phyloP scores from a whole-genome alignment of 257 asterid genomes.

The Primulina huaijiensis region DNA sequence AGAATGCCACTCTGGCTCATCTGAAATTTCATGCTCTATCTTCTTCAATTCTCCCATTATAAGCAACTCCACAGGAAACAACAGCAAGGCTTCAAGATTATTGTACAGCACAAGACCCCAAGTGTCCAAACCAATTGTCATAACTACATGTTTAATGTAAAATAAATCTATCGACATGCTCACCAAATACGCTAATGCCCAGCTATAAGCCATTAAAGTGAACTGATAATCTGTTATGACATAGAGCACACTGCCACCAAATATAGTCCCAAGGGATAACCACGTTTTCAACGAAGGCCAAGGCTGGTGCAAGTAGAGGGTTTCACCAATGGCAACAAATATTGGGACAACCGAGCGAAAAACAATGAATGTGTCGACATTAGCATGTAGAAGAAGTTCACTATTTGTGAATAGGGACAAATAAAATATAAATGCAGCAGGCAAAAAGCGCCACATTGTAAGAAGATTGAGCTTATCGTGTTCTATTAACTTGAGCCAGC shows the following conservation, averaged over 20 bases:
- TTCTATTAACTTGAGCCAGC: constrained; percentile 63
- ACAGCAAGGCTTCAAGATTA: constrained; percentile 85
- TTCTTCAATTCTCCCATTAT: constrained; percentile 92
- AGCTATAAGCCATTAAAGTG: constrained; percentile 72
- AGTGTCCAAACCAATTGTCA: constrained; percentile 87
- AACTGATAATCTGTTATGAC: constrained; percentile 86
- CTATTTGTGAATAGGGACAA: constrained; percentile 84
- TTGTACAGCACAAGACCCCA: constrained; percentile 96
- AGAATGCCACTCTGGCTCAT: constrained; percentile 72
- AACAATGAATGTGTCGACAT: constrained; percentile 87
- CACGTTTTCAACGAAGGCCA: constrained; percentile 84
- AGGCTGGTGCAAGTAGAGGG: constrained; percentile 83
- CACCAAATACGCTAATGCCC: constrained; percentile 86
- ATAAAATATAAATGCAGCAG: constrained; percentile 85
- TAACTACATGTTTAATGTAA: constrained; percentile 90
- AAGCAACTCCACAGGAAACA: constrained; percentile 88
- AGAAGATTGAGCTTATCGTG: constrained; percentile 74
- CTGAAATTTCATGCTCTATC: constrained; percentile 67
- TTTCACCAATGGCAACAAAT: constrained; percentile 89
- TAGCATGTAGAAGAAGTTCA: constrained; percentile 94
- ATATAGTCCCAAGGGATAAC: constrained; percentile 74
- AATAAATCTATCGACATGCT: constrained; percentile 97
- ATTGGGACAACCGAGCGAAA: constrained; percentile 94
- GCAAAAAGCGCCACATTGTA: constrained; percentile 92
- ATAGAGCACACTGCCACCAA: constrained; percentile 84